Conservation (phyloP, 768 basidiomycete species). For the Suillus sp. region DNA sequence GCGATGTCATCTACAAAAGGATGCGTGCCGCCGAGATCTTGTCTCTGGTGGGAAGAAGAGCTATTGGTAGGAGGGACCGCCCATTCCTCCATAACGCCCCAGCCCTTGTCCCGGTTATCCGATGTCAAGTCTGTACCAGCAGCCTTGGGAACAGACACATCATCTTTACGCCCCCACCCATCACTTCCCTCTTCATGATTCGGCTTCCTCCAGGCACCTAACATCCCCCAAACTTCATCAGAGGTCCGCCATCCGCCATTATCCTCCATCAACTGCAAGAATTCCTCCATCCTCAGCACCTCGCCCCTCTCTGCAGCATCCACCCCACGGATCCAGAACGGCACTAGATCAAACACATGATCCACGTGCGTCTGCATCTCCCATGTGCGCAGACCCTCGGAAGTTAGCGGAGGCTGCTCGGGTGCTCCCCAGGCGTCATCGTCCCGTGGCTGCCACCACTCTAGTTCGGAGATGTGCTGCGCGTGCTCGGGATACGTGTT, state of each 20-base stretch:
- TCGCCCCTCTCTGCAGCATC: constrained; percentile 49
- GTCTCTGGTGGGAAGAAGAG: constrained; percentile 1
- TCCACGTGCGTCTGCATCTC: constrained; percentile 43
- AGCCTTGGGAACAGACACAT: constrained; percentile 9
- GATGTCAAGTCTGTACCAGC: constrained; percentile 28
- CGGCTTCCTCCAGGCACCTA: constrained; percentile 28
- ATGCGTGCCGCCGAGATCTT: constrained; percentile 22
- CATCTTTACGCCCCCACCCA: constrained; percentile 19
- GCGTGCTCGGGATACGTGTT: constrained; percentile 23
- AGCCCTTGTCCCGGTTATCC: constrained; percentile 16
- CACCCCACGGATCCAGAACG: constrained; percentile 55
- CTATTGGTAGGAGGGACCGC: constrained; percentile 6
- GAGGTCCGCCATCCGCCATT: constrained; percentile 34
- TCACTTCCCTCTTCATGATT: constrained; percentile 7
- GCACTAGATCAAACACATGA: constrained; percentile 49
- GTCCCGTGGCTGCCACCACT: constrained; percentile 18
- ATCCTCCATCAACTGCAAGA: constrained; percentile 44
- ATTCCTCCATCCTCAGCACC: constrained; percentile 45
- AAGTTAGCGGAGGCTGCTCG: constrained; percentile 31
- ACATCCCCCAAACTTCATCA: constrained; percentile 31
- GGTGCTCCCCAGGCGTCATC: constrained; percentile 32
- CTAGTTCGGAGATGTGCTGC: constrained; percentile 16
- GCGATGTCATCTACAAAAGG: constrained; percentile 52
- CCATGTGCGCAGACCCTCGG: constrained; percentile 30
- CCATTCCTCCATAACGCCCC: constrained; percentile 26